These are phyloP conservation scores for Paramecium pentaurelia DNA, from an alignment of 73 alveolate species.

Conservation along the genomic window DNA sequence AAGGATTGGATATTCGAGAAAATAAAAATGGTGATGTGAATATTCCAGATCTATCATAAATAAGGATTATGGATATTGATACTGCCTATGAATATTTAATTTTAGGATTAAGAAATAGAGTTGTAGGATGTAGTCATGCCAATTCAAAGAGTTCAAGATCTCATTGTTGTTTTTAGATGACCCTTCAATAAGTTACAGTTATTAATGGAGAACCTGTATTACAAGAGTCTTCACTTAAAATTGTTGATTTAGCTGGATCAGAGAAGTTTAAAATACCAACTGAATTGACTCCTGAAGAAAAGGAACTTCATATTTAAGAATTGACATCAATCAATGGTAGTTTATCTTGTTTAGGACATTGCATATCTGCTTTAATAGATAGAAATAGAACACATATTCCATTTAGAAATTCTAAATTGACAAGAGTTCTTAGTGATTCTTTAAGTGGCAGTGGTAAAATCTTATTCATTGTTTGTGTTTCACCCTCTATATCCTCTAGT, in stretches of 20 bases:
- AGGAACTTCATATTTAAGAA: slow-evolving; percentile 45
- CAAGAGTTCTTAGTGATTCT: slow-evolving; percentile 93
- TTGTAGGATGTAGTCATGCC: slow-evolving; percentile 56
- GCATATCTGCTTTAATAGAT: slow-evolving; percentile 95
- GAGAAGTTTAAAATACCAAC: slow-evolving; percentile 81
- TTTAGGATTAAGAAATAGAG: slow-evolving; percentile 64
- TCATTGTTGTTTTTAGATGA: slow-evolving; percentile 56
- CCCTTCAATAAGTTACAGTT: slow-evolving; percentile 20
- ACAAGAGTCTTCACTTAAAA: slow-evolving; percentile 41
- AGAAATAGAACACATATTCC: slow-evolving; percentile 88
- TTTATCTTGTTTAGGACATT: slow-evolving; percentile 96
- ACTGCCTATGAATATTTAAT: slow-evolving; percentile 51
- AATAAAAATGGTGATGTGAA: slow-evolving; percentile 61
- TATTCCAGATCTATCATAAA: slow-evolving; percentile 44
- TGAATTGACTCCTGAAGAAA: slow-evolving; percentile 52
- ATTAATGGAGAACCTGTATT: slow-evolving; percentile 46
- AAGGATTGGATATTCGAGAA: slow-evolving; percentile 60
- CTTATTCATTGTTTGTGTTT: slow-evolving; percentile 72
- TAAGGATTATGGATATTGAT: slow-evolving; percentile 44
- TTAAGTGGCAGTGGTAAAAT: slow-evolving; percentile 95
- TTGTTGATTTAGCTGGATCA: slow-evolving; percentile 88
- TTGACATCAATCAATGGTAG: slow-evolving; percentile 81
- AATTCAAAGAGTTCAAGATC: slow-evolving; percentile 59
- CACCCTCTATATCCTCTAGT: slow-evolving; percentile 53
- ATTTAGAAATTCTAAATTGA: slow-evolving; percentile 95